Percentiles rank a stretch among this genome's conserved stretches.
Evolutionary conservation across 331 rosid species (phyloP).

Genomic region (Pyracantha coccinea): DNA sequence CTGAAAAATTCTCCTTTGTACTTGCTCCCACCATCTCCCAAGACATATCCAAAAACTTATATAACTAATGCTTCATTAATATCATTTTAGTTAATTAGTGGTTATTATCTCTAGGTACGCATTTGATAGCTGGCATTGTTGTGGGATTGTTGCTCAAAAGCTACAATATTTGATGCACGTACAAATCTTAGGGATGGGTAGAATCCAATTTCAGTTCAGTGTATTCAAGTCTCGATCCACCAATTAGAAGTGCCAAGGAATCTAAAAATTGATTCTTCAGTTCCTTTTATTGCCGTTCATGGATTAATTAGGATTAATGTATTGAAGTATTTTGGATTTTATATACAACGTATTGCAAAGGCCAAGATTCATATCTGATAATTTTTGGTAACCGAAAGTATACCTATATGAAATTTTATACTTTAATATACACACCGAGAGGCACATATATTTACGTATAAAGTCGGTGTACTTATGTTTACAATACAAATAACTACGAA

Average conservation of each 20-base stretch:
- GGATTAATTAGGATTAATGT: background rate
- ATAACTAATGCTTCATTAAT: conserved; percentile 6
- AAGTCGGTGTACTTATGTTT: background rate
- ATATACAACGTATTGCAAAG: background rate
- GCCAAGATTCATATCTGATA: background rate
- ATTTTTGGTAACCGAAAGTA: background rate
- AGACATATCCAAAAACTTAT: background rate
- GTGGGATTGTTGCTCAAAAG: conserved; percentile 10
- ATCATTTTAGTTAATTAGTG: background rate
- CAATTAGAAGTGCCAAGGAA: background rate
- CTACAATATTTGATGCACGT: background rate
- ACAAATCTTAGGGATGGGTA: background rate
- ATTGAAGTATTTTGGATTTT: background rate
- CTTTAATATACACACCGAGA: too few relatives aligned
- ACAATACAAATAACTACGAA: background rate
- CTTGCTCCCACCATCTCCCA: background rate
- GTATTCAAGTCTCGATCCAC: background rate
- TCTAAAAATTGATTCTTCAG: background rate
- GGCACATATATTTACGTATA: background rate
- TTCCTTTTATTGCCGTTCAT: background rate
- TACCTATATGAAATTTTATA: conserved; percentile 5
- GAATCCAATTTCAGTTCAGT: background rate
- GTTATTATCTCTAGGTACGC: conserved; percentile 27
- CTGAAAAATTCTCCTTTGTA: background rate
- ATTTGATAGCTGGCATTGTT: conserved; percentile 19